phyloP scores from a whole-genome alignment of 352 stramenopile species.

The Phytophthora europaea region DNA sequence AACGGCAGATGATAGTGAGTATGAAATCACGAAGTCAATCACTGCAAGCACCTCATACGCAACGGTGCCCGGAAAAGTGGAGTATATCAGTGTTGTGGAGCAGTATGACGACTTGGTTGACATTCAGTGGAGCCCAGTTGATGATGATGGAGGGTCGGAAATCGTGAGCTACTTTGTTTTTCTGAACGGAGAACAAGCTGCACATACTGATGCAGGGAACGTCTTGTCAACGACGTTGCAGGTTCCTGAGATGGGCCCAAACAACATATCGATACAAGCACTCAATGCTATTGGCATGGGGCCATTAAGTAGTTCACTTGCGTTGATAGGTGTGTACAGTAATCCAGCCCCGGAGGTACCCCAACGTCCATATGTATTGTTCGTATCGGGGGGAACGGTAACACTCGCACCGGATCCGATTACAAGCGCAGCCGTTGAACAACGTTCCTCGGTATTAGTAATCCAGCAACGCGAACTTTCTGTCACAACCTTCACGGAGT shows the following conservation, averaged over 20 bases:
- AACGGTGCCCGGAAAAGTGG: conserved; percentile 51
- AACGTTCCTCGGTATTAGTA: conserved; percentile 5
- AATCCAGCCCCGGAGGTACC: neutral
- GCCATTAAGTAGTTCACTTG: conserved; percentile 24
- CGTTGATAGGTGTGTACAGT: neutral
- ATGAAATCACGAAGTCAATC: conserved; percentile 37
- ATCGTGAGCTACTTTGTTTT: conserved; percentile 57
- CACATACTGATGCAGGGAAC: conserved; percentile 27
- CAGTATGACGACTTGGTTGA: conserved; percentile 39
- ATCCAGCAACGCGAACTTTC: conserved; percentile 50
- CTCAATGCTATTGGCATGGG: conserved; percentile 49
- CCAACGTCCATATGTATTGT: conserved; percentile 11
- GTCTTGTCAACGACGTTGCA: conserved; percentile 39
- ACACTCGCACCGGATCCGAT: conserved; percentile 28
- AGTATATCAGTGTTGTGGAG: conserved; percentile 43
- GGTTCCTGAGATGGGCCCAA: conserved; percentile 2
- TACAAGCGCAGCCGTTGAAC: conserved; percentile 4
- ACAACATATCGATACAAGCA: conserved; percentile 48
- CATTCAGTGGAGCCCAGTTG: conserved; percentile 52
- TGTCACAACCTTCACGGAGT: conserved; percentile 25
- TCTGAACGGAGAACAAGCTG: conserved; percentile 49
- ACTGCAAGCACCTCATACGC: conserved; percentile 38
- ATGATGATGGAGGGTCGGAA: conserved; percentile 52
- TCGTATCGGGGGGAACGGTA: conserved; percentile 36
- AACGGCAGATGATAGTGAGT: conserved; percentile 39